Percentiles rank a stretch among this genome's conserved stretches.
These are phyloP conservation scores for Yamadazyma dushanensis DNA, from an alignment of 1,139 yeast genomes.

Conservation along the genomic window DNA sequence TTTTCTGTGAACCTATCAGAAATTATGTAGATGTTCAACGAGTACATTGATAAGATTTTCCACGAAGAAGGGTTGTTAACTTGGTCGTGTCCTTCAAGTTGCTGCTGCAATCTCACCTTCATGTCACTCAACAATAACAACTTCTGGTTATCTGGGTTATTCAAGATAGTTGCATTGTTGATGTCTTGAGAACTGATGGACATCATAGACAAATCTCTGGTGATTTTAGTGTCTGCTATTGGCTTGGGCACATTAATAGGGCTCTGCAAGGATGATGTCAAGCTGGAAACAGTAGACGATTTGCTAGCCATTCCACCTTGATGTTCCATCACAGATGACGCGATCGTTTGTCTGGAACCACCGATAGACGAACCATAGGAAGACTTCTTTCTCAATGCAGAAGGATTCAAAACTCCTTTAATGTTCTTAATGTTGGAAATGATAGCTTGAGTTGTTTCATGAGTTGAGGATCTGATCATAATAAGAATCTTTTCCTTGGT, in stretches of 20 bases:
- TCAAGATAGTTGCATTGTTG: conserved; percentile 21
- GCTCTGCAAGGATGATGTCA: conserved; percentile 21
- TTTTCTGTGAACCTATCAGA: conserved; percentile 27
- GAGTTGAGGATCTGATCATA: conserved; percentile 37
- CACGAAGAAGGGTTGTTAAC: conserved; percentile 42
- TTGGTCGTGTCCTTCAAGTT: conserved; percentile 30
- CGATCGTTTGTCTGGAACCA: conserved; percentile 32
- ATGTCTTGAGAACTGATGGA: conserved; percentile 21
- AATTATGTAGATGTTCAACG: conserved; percentile 29
- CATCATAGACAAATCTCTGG: conserved; percentile 16
- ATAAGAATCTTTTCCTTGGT: conserved; percentile 29
- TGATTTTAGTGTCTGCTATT: conserved; percentile 4
- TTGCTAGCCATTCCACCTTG: conserved; percentile 22
- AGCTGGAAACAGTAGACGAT: conserved; percentile 39
- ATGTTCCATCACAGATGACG: conserved; percentile 39
- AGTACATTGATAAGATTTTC: conserved; percentile 44
- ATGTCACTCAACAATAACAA: conserved; percentile 27
- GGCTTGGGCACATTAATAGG: conserved; percentile 2
- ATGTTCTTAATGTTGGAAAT: conserved; percentile 28
- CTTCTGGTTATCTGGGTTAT: conserved; percentile 24
- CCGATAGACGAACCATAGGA: conserved; percentile 20
- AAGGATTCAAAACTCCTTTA: conserved; percentile 24
- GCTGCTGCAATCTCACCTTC: conserved; percentile 42
- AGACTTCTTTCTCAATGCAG: conserved; percentile 18
- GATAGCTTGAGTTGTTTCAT: conserved; percentile 27